These are phyloP conservation scores for Penicillium turbatum DNA, from an alignment of 495 filamentous ascomycete genomes.

Conservation along the genomic window DNA sequence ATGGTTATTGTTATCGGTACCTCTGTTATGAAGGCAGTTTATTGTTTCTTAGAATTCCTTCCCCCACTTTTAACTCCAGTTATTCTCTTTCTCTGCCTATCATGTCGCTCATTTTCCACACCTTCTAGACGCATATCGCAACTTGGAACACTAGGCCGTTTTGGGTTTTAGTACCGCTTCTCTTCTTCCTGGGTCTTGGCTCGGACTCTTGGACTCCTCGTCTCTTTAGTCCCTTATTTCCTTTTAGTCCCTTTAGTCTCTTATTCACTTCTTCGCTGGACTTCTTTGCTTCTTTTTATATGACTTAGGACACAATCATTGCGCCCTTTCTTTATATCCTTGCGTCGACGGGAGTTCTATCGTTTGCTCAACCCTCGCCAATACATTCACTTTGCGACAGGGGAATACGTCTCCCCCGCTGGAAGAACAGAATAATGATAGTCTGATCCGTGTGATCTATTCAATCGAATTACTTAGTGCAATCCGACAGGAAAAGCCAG, in stretches of 20 bases:
- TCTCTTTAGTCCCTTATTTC: not conserved
- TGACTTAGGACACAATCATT: not conserved
- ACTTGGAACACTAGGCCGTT: slow-evolving; percentile 7
- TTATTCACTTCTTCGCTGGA: not conserved
- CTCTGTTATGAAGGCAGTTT: too few species aligned
- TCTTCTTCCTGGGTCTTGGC: slow-evolving; percentile 3
- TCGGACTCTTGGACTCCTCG: not conserved
- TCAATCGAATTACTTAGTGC: not conserved
- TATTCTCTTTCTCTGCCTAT: not conserved
- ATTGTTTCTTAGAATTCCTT: not conserved
- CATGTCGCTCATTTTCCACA: not conserved
- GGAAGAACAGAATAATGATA: not conserved
- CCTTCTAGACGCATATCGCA: not conserved
- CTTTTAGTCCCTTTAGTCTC: not conserved
- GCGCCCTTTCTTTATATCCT: not conserved
- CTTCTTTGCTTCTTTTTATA: not conserved
- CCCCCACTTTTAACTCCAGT: not conserved
- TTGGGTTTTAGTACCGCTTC: slow-evolving; percentile 3
- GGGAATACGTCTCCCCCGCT: not conserved
- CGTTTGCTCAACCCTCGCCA: slow-evolving; percentile 1
- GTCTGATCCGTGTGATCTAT: not conserved
- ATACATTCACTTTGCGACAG: slow-evolving; percentile 6
- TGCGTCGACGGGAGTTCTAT: slow-evolving; percentile 3
- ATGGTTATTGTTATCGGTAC: not conserved
- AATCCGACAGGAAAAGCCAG: not conserved